These are phyloP conservation scores for Botrytis paeoniae DNA, from an alignment of 2,329 filamentous ascomycete genomes.

Conservation along the genomic window DNA sequence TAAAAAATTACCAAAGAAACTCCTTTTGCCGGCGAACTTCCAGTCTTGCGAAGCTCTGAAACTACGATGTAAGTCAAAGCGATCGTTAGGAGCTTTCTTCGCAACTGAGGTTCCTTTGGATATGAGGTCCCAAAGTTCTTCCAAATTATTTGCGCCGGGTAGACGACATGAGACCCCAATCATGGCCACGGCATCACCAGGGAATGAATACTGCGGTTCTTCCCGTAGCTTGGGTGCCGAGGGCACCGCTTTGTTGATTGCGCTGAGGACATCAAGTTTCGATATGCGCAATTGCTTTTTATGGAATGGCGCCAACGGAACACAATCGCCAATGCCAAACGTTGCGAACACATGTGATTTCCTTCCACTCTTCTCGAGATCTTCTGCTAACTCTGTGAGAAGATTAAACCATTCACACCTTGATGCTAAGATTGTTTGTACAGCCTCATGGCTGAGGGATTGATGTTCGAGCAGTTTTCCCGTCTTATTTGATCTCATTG, in stretches of 20 bases:
- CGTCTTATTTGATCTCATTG: constrained; percentile 13
- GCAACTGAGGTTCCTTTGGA: constrained; percentile 53
- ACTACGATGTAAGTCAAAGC: constrained; percentile 21
- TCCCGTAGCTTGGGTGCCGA: not conserved
- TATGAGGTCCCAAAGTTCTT: constrained; percentile 72
- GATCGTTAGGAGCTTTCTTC: constrained; percentile 27
- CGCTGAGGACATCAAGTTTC: not conserved
- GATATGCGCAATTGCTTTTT: not conserved
- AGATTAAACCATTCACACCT: constrained; percentile 22
- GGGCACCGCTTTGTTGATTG: not conserved
- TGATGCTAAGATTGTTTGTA: constrained; percentile 16
- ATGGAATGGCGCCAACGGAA: constrained; percentile 3
- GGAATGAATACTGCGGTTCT: constrained; percentile 3
- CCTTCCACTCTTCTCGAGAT: not conserved
- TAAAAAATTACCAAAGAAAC: constrained; percentile 22
- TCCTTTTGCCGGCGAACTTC: not conserved
- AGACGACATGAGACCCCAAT: constrained; percentile 52
- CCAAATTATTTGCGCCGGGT: constrained; percentile 49
- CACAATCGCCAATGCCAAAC: constrained; percentile 11
- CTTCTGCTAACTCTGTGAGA: constrained; percentile 13
- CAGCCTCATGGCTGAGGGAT: constrained; percentile 6
- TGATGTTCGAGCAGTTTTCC: not conserved
- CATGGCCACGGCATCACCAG: constrained; percentile 43
- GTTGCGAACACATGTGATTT: not conserved
- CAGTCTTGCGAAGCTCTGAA: constrained; percentile 19